Evolutionary conservation across 2,329 filamentous ascomycete genomes (phyloP).

Genomic region (Aureobasidium sp.): DNA sequence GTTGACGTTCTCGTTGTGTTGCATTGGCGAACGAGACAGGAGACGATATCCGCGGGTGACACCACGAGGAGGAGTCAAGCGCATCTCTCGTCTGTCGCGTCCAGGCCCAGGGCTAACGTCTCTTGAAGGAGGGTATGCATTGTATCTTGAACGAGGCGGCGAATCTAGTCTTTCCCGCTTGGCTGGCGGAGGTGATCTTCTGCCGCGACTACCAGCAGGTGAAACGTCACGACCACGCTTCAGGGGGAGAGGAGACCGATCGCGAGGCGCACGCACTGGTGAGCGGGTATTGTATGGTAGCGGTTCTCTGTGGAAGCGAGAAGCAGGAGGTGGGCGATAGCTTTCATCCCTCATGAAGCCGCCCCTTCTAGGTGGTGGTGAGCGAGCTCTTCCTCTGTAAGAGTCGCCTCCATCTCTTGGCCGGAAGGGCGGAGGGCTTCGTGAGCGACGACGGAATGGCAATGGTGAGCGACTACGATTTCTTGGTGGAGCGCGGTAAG

Average conservation of each 20-base stretch:
- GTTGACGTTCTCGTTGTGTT: conserved; percentile 43
- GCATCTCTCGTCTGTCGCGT: conserved; percentile 29
- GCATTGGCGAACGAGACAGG: conserved; percentile 47
- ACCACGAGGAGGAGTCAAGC: conserved; percentile 24
- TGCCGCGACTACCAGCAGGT: conserved; percentile 38
- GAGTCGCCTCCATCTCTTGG: conserved; percentile 27
- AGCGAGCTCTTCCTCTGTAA: conserved; percentile 27
- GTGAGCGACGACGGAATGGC: conserved; percentile 25
- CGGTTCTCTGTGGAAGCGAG: conserved; percentile 25
- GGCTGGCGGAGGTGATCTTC: conserved; percentile 33
- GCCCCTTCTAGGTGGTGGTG: conserved; percentile 24
- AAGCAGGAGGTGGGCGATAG: conserved; percentile 29
- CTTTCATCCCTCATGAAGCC: conserved; percentile 29
- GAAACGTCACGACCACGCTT: conserved; percentile 40
- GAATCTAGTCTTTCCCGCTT: conserved; percentile 35
- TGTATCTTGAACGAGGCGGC: conserved; percentile 35
- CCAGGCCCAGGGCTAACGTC: conserved; percentile 23
- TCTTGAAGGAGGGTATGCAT: conserved; percentile 34
- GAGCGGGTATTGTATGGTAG: conserved; percentile 26
- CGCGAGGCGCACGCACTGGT: conserved; percentile 32
- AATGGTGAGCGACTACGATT: conserved; percentile 22
- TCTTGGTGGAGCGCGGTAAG: conserved; percentile 24
- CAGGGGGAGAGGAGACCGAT: conserved; percentile 36
- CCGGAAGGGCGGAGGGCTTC: conserved; percentile 23
- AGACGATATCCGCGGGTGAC: conserved; percentile 34